Conservation (phyloP, 1,284 basidiomycete genomes). For the Puccinia sorghi region DNA sequence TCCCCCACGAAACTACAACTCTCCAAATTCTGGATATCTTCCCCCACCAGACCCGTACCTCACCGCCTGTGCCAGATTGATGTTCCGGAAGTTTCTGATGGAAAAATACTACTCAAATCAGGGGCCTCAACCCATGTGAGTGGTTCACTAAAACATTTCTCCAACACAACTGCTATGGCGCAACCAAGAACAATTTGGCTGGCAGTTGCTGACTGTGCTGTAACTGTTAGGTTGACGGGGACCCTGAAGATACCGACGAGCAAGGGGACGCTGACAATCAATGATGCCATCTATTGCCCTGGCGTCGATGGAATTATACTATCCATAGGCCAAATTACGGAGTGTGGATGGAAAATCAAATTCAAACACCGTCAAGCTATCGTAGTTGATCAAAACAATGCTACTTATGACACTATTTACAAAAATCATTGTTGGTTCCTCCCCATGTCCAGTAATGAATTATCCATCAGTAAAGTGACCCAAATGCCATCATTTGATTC, state of each 20-base stretch:
- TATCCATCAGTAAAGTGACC: background rate
- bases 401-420: background rate
- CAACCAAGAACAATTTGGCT: background rate
- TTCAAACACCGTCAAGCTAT: background rate
- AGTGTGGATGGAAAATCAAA: background rate
- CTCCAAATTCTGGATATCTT: background rate
- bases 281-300: background rate
- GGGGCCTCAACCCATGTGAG: background rate
- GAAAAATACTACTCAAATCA: background rate
- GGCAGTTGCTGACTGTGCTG: background rate
- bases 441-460: too few relatives aligned
- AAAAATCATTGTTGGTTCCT: slow-evolving; percentile 13
- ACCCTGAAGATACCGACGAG: background rate
- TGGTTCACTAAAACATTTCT: too few relatives aligned
- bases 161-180: too few relatives aligned
- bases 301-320: slow-evolving; percentile 5
- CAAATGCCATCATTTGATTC: background rate
- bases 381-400: background rate
- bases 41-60: background rate
- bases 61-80: background rate
- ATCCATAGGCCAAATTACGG: background rate
- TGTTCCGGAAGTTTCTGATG: background rate
- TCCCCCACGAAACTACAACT: background rate
- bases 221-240: background rate
- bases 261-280: background rate